Percentiles rank a stretch among this genome's conserved stretches.
Conservation (phyloP, 73 alveolate genomes). For the Stentor coeruleus region DNA sequence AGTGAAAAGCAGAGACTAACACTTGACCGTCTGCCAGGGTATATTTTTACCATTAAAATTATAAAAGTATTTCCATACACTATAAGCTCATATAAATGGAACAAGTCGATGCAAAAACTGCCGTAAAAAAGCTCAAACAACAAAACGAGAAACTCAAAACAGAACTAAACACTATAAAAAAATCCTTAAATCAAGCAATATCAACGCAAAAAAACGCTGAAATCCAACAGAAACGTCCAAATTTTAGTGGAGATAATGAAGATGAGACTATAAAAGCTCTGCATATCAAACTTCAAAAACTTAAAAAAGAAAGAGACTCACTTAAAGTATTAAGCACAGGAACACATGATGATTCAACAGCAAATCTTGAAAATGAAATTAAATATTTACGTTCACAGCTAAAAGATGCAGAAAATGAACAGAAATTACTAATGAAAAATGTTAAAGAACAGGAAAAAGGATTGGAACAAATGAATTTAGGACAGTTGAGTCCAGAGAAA, state of each 20-base stretch:
- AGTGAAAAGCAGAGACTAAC: no score
- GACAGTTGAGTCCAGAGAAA: not conserved
- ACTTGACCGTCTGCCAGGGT: no score
- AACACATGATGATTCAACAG: not conserved
- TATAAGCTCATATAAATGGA: not conserved
- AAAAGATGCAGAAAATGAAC: conserved; percentile 20
- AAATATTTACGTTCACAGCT: conserved; percentile 5
- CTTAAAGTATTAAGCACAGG: not conserved
- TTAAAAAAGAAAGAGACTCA: not conserved
- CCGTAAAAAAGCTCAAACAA: conserved; percentile 19
- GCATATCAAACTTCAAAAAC: conserved; percentile 8
- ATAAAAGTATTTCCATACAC: no score
- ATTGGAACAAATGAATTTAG: not conserved
- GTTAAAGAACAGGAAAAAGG: not conserved
- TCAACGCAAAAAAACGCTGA: conserved; percentile 5
- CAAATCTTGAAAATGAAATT: conserved; percentile 6
- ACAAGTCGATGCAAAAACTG: conserved; percentile 19
- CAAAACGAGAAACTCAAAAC: conserved; percentile 19
- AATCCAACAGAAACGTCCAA: conserved; percentile 18
- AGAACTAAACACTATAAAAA: not conserved
- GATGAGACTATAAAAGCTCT: not conserved
- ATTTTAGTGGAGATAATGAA: conserved; percentile 2
- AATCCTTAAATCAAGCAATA: not conserved
- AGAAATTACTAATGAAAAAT: not conserved
- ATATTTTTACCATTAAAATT: no score